Conservation (phyloP, 768 basidiomycete genomes). For the Mrakia blollopis region DNA sequence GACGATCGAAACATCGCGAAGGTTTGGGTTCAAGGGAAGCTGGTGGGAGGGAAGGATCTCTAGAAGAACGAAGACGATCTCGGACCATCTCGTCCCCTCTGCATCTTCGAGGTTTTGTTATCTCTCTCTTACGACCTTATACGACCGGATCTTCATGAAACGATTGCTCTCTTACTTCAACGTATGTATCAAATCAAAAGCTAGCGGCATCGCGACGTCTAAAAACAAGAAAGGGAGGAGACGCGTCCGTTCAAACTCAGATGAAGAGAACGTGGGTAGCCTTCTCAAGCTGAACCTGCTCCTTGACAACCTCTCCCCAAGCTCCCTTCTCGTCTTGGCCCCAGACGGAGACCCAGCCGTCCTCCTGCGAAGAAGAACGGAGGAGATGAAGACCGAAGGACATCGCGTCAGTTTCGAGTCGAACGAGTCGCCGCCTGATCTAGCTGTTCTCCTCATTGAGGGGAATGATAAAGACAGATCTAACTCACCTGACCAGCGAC, state of each 20-base stretch:
- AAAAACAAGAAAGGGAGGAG: background rate
- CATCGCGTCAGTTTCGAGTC: background rate
- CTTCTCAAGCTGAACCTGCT: conserved; percentile 25
- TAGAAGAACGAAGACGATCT: background rate
- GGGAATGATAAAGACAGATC: background rate
- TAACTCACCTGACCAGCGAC: conserved; percentile 14
- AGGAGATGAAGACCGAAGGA: background rate
- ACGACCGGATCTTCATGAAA: too few relatives aligned
- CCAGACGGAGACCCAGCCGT: conserved; percentile 27
- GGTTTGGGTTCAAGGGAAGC: conserved; percentile 76
- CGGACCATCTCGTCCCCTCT: background rate
- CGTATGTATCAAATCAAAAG: too few relatives aligned
- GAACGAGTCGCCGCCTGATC: background rate
- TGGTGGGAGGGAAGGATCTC: conserved; percentile 60
- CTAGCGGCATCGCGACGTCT: too few relatives aligned
- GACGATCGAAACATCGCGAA: conserved; percentile 64
- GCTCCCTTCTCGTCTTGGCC: conserved; percentile 21
- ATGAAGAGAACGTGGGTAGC: conserved; percentile 30
- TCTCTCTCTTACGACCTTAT: too few relatives aligned
- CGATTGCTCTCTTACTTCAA: too few relatives aligned
- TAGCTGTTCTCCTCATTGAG: background rate
- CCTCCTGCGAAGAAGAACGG: background rate
- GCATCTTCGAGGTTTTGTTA: too few relatives aligned
- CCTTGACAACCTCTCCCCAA: conserved; percentile 17
- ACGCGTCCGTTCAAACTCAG: background rate